Evolutionary conservation across 2,329 filamentous ascomycete genomes (phyloP).

Genomic region (Trematosphaeria pertusa): DNA sequence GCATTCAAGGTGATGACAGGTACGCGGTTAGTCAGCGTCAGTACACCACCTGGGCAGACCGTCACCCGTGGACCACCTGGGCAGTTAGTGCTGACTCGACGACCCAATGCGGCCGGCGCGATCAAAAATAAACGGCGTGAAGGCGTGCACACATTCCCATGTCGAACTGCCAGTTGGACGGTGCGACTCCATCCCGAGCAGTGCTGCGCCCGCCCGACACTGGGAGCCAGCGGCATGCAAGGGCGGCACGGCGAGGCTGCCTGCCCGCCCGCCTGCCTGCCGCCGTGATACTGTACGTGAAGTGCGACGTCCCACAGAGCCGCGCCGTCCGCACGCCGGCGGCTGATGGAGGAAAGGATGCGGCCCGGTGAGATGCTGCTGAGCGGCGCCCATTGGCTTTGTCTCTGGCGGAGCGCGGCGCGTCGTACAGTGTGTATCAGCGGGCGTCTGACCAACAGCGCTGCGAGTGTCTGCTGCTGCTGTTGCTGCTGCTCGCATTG

Average conservation of each 20-base stretch:
- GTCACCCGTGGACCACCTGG: too few species aligned
- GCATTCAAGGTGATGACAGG: slow-evolving; percentile 8
- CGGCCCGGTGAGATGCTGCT: neutral
- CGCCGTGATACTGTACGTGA: neutral
- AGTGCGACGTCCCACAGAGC: too few species aligned
- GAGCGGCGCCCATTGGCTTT: slow-evolving; percentile 5
- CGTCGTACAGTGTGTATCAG: slow-evolving; percentile 5
- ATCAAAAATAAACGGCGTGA: too few species aligned
- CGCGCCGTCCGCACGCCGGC: slow-evolving; percentile 6
- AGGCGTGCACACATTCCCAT: too few species aligned
- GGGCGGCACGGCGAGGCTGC: too few species aligned
- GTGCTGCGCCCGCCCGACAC: too few species aligned
- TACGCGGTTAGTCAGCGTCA: slow-evolving; percentile 12
- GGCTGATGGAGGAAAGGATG: slow-evolving; percentile 1
- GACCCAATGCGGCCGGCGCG: too few species aligned
- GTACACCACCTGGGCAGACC: too few species aligned
- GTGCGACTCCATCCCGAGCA: too few species aligned
- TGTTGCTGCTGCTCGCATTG: slow-evolving; percentile 1
- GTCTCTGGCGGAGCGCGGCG: slow-evolving; percentile 1
- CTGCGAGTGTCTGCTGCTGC: slow-evolving; percentile 8
- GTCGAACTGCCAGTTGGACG: too few species aligned
- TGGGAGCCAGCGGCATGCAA: slow-evolving; percentile 2
- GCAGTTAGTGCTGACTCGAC: too few species aligned
- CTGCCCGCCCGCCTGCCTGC: neutral
- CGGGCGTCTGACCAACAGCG: slow-evolving; percentile 11